Conservation (phyloP, 495 filamentous ascomycete species). For the Apodospora peruviana region DNA sequence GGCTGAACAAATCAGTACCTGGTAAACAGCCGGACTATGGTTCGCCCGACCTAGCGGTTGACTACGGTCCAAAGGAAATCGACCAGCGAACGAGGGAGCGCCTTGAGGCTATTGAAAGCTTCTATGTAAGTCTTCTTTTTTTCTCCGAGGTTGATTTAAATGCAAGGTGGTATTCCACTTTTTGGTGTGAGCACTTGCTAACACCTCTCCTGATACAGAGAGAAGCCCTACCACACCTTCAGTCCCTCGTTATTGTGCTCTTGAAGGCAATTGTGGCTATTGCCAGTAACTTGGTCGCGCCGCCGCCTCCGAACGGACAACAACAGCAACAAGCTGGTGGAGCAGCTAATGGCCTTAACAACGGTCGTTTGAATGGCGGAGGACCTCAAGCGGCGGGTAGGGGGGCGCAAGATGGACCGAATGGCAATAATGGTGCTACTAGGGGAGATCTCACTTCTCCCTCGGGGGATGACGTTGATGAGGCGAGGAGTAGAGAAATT, state of each 20-base stretch:
- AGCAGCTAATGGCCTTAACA: conserved; percentile 20
- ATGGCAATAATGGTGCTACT: conserved; percentile 21
- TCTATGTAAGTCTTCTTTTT: conserved; percentile 62
- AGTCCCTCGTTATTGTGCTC: conserved; percentile 90
- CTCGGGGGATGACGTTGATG: conserved; percentile 68
- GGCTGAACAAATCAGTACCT: conserved; percentile 22
- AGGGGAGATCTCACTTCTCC: conserved; percentile 37
- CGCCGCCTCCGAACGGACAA: conserved; percentile 25
- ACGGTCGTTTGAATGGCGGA: conserved; percentile 30
- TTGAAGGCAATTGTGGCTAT: conserved; percentile 81
- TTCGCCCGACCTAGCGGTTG: conserved; percentile 26
- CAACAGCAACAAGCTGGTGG: conserved; percentile 18
- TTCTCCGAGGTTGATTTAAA: no score
- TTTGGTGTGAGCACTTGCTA: neutral
- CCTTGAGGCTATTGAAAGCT: conserved; percentile 68
- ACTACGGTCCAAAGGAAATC: conserved; percentile 47
- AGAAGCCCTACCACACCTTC: conserved; percentile 73
- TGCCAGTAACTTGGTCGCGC: conserved; percentile 56
- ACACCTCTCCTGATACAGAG: conserved; percentile 42
- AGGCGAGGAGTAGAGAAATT: conserved; percentile 75
- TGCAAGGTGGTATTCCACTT: no score
- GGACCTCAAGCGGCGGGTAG: conserved; percentile 9
- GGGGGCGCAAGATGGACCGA: conserved; percentile 22
- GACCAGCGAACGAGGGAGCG: conserved; percentile 55
- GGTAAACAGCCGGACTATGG: conserved; percentile 23